Evolutionary conservation across 2,329 filamentous ascomycete species (phyloP).

Genomic region (Albifimbria verrucaria): DNA sequence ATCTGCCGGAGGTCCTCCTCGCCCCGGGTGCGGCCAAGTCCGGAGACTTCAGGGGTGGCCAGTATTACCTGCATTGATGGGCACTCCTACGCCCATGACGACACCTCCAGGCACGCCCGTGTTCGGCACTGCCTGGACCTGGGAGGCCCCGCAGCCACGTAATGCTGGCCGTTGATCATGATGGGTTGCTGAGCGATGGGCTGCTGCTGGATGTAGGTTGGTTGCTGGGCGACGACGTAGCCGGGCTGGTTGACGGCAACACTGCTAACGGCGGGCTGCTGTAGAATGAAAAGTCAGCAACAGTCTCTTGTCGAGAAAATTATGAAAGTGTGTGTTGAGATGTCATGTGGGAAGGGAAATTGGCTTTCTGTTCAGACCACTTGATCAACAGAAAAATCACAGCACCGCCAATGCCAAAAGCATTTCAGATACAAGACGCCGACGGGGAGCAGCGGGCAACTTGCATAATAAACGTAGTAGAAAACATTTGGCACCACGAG

Average conservation of each 20-base stretch:
- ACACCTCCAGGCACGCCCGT: constrained; percentile 21
- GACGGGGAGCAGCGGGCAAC: constrained; percentile 17
- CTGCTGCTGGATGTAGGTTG: constrained; percentile 24
- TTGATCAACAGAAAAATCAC: not conserved
- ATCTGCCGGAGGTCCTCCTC: constrained; percentile 46
- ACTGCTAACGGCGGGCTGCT: constrained; percentile 28
- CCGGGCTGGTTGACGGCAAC: constrained; percentile 25
- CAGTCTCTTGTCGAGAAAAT: not conserved
- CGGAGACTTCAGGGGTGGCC: constrained; percentile 45
- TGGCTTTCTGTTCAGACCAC: not conserved
- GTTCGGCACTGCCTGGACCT: constrained; percentile 20
- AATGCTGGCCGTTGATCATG: constrained; percentile 27
- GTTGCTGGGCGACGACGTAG: constrained; percentile 31
- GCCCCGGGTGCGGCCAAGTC: constrained; percentile 47
- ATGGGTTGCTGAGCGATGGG: constrained; percentile 25
- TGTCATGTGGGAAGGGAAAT: not conserved
- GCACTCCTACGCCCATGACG: constrained; percentile 18
- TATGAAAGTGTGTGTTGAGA: not conserved
- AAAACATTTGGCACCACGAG: constrained; percentile 29
- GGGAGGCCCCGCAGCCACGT: constrained; percentile 13
- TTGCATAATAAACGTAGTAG: constrained; percentile 38
- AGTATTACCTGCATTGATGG: constrained; percentile 39
- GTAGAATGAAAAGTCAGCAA: constrained; percentile 13
- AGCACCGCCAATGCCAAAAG: constrained; percentile 1
- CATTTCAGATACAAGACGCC: constrained; percentile 4